phyloP scores from a whole-genome alignment of 2,329 filamentous ascomycete genomes.

The Sporothrix pseudoabietina region DNA sequence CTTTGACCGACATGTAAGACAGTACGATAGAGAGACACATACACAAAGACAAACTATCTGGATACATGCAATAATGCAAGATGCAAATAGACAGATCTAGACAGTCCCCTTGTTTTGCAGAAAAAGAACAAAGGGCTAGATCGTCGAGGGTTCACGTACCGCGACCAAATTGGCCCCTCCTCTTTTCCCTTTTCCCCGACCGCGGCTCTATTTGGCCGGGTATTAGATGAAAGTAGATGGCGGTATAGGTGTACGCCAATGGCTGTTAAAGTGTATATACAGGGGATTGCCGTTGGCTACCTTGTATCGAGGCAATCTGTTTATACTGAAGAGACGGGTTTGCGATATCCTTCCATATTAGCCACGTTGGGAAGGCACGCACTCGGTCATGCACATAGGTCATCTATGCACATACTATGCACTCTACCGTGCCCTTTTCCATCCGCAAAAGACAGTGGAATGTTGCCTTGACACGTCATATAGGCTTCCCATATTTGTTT shows the following conservation, averaged over 20 bases:
- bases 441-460: neutral
- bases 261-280: too few relatives aligned
- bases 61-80: slow-evolving; percentile 8
- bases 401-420: slow-evolving; percentile 2
- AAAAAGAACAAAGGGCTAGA: neutral
- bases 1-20: neutral
- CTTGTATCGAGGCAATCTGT: neutral
- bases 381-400: neutral
- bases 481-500: neutral
- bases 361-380: neutral
- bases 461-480: neutral
- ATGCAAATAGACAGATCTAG: neutral
- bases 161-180: neutral
- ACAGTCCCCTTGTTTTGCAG: neutral
- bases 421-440: slow-evolving; percentile 5
- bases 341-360: neutral
- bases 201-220: neutral
- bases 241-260: neutral
- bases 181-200: neutral
- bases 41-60: neutral
- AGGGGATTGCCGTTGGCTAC: neutral
- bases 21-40: neutral
- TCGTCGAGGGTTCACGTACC: neutral
- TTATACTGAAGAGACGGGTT: neutral
- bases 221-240: neutral